These are phyloP conservation scores for Omphalotus olearius DNA, from an alignment of 1,284 basidiomycete genomes.

Conservation along the genomic window DNA sequence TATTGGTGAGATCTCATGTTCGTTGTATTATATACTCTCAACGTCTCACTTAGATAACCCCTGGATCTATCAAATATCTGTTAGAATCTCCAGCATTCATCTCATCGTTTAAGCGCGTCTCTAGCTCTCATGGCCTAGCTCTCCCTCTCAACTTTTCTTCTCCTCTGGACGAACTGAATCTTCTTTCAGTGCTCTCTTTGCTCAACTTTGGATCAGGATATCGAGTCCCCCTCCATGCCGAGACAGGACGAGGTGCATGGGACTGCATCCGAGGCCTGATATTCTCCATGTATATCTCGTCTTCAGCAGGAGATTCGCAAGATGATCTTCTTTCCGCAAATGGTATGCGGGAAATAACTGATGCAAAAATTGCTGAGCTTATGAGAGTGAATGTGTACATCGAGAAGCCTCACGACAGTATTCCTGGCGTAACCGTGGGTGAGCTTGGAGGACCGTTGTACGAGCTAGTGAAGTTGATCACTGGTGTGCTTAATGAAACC, in stretches of 20 bases:
- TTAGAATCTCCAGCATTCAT: slow-evolving; percentile 63
- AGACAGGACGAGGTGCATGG: slow-evolving; percentile 74
- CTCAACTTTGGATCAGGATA: slow-evolving; percentile 83
- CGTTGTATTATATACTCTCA: not conserved
- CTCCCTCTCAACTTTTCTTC: slow-evolving; percentile 77
- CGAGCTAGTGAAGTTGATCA: slow-evolving; percentile 69
- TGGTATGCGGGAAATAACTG: slow-evolving; percentile 54
- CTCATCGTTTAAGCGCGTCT: slow-evolving; percentile 57
- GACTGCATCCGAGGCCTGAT: slow-evolving; percentile 73
- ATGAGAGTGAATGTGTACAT: slow-evolving; percentile 66
- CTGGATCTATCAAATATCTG: slow-evolving; percentile 53
- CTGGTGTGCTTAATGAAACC: slow-evolving; percentile 64
- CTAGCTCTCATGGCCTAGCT: slow-evolving; percentile 59
- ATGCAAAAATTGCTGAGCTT: slow-evolving; percentile 63
- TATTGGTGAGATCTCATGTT: slow-evolving; percentile 31
- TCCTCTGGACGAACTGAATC: slow-evolving; percentile 65
- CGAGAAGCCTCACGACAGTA: slow-evolving; percentile 66
- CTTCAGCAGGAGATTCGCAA: slow-evolving; percentile 32
- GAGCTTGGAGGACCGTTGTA: slow-evolving; percentile 70
- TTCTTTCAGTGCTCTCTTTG: slow-evolving; percentile 67
- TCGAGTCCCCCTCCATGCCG: slow-evolving; percentile 62
- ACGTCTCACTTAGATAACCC: slow-evolving; percentile 41
- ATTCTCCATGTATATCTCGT: slow-evolving; percentile 68
- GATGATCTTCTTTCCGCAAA: slow-evolving; percentile 62
- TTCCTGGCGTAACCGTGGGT: slow-evolving; percentile 73